Base-by-base conservation (phyloP, 1,284 basidiomycete species). In the Ganoderma lucidum region DNA sequence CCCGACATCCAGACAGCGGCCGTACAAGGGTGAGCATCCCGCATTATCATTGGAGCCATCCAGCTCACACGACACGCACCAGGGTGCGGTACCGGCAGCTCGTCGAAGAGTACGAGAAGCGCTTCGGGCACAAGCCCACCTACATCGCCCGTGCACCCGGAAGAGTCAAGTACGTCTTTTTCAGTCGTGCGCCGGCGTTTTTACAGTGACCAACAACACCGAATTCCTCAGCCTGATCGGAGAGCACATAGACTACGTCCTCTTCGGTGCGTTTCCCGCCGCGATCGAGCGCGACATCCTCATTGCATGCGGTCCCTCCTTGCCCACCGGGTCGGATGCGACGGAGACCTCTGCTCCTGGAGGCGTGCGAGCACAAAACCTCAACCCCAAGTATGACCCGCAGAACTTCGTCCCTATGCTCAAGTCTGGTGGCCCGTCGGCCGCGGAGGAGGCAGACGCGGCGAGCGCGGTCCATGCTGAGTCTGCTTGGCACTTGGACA, bases 221-320 rank as follows among this genome's bases (percentile, higher is more conserved):
- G 37, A n/a, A 17, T 0, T 17, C n/a, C 63, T 30, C 39, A 76
- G 75, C 62, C 67, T 82, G 62, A 75, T 84, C 87, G 93, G 94
- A 58, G 95, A 96, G 81, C 95, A 97, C 79, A 93, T 96, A 78
- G 95, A 96, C 81, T 96, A 96, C 77, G 87, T 88, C 2, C 82
- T 93, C 41, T 93, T 94, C 74, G 90, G 91, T 3, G 94, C 95
- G 15, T 85, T 96, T 41, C 95, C 95, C 9, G 88, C 92, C 15
- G 95, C 95, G 0, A 88, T 96, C 63, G 95, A 96, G 74, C 88
- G 90, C 67, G 95, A 96, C 80, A 92, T 96, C 72, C 83, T 96
- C 55, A 92, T 96, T 73, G 95, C 95, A 0, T 91, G 92, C 76
- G 88, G 86, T n/a, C 85, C 88, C 23, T 84, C 86, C 67, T 48